Conservation (phyloP, 179 eudicot species). For the Silene coronaria region DNA sequence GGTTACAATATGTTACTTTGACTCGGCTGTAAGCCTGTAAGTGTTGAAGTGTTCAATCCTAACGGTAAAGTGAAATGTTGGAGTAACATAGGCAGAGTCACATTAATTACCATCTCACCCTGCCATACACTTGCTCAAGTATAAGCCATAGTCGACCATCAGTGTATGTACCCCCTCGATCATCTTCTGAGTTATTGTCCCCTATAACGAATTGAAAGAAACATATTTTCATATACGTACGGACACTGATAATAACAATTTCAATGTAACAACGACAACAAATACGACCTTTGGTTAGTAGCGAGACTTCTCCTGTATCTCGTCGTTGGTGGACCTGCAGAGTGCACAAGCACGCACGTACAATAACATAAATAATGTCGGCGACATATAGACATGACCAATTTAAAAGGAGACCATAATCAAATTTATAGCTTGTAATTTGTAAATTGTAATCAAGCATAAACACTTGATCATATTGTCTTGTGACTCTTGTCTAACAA, state of each 20-base stretch:
- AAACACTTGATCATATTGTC: too few species aligned
- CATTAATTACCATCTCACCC: slow-evolving; percentile 21
- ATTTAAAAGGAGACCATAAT: too few species aligned
- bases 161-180: slow-evolving; percentile 11
- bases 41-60: too few species aligned
- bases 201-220: slow-evolving; percentile 9
- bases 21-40: neutral
- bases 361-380: neutral
- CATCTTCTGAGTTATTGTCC: slow-evolving; percentile 17
- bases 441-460: too few species aligned
- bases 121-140: slow-evolving; percentile 15
- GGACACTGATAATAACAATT: neutral
- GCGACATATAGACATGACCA: too few species aligned
- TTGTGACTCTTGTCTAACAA: too few species aligned
- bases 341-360: too few species aligned
- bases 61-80: too few species aligned
- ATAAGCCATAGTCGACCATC: neutral
- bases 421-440: too few species aligned
- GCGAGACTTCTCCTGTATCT: neutral
- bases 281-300: slow-evolving; percentile 17
- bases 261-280: neutral
- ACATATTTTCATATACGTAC: too few species aligned
- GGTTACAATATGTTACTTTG: neutral
- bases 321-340: slow-evolving; percentile 16
- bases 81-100: too few species aligned